Evolutionary conservation across 495 filamentous ascomycete genomes (phyloP), one percentile per base, ranked within the genome.

Genomic region (Niebla homalea): DNA sequence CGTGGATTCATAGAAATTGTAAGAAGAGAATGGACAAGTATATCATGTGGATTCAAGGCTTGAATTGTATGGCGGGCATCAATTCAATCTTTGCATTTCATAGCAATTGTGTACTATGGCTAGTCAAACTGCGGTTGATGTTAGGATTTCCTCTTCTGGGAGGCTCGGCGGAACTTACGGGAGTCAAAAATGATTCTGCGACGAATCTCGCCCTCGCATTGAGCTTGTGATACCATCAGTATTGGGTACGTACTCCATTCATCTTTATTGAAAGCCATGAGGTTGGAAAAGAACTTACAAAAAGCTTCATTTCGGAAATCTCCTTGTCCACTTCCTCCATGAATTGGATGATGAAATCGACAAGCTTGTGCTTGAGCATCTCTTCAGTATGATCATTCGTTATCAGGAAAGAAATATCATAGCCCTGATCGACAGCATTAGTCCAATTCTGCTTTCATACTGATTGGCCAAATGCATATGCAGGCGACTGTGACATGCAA

Each of bases 251-350:
- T 6, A 6, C 18, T 38, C 20, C 26, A 22, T 4, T 29, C 15
- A 29, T 10, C 16, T 11, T 46, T 2, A 7, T 10, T 29, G 7
- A 18, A n/a, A 16, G 40, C 12, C 22, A 19, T 23, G 32, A 37
- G 5, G 20, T 20, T 19, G 12, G 44, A 21, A 26, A 2, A 38
- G 36, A 50, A 74, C 87, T 45, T 79, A 97, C 90, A 67, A 97
- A 99, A 54, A 99, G 79, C 78, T 99, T 99, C 92, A 97, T 96
- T 68, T 97, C 93, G 1, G 90, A 97, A 46, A 97, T 97, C 67
- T 99, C 93, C 72, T 97, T 97, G 62, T 97, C 92, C 25, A 97
- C 92, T 61, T 99, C 93, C 68, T 97, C 90, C 89, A 97, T 96
- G 63, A 96, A 97, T 56, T 95, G 82, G 52, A 99, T 94, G 52